Conservation (phyloP, 345 rosid species). For the Citrus sp. region DNA sequence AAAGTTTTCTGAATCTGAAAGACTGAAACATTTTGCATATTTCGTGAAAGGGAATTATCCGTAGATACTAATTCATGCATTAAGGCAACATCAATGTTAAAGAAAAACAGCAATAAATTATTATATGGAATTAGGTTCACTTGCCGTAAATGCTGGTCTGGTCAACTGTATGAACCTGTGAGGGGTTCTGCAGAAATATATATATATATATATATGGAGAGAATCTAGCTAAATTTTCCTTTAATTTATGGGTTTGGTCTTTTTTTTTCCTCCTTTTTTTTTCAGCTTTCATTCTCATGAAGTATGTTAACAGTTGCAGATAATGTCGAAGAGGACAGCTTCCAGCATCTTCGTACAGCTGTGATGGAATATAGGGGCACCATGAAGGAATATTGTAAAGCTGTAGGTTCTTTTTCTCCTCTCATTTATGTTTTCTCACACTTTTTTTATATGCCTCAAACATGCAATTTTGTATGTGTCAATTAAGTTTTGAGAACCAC, state of each 20-base stretch:
- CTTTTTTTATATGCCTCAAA: not conserved
- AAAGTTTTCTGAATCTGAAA: not conserved
- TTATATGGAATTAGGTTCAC: not conserved
- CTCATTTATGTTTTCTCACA: not conserved
- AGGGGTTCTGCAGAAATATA: not conserved
- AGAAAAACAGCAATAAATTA: not conserved
- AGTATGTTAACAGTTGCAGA: conserved; percentile 21
- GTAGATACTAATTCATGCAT: too few relatives aligned
- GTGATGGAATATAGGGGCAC: conserved; percentile 45
- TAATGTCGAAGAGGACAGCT: conserved; percentile 41
- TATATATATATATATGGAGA: too few relatives aligned
- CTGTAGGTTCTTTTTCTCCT: conserved; percentile 30
- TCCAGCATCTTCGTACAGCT: conserved; percentile 52
- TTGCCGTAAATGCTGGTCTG: not conserved
- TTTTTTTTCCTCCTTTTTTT: not conserved
- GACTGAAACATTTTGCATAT: not conserved
- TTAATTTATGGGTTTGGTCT: not conserved
- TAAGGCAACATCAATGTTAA: not conserved
- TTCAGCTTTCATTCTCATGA: conserved; percentile 5
- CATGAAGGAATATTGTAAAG: conserved; percentile 55
- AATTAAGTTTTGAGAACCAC: not conserved
- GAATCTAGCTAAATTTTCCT: not conserved
- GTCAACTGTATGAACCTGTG: not conserved
- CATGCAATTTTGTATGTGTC: not conserved
- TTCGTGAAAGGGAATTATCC: too few relatives aligned